Base-by-base conservation (phyloP, 1,139 yeast species). In the Suhomyces atakaporum region DNA sequence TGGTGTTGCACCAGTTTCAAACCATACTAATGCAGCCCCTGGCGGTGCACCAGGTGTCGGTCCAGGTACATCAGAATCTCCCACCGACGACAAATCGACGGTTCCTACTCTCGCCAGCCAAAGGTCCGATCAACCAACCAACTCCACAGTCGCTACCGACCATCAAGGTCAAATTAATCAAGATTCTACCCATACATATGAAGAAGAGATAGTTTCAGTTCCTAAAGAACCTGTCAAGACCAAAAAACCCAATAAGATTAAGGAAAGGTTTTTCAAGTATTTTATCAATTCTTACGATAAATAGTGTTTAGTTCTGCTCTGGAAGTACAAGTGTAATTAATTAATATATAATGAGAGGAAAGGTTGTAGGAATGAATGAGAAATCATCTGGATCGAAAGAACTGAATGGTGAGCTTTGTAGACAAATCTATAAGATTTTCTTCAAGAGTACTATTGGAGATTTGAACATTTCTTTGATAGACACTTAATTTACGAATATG, bases 211-310 rank as follows among this genome's bases (percentile, higher is more conserved):
- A 10, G 27, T 35, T n/a, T 25, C 35, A n/a, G 25, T 33, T 11
- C 21, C 33, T 5, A 35, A 33, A 31, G 29, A 38, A 15, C 24
- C 33, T 18, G 25, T 16, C 14, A 39, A 40, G 25, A 24, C 38
- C 33, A 39, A 41, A 35, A 36, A 43, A 35, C 44, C 43, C n/a
- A 40, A 44, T 25, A 59, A 57, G 36, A 65, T 69, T 44, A 68
- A 58, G 39, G 56, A 59, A 24, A 64, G 52, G 39, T 48, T 69
- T 28, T 57, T 56, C 46, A 68, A 66, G 44, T 62, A 60, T 38
- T 69, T 69, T 42, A 56, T 69, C 12, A 64, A 61, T 40, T 37
- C 55, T 27, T 66, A 66, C 43, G 63, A 60, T 24, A 35, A 35
- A 26, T 35, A 26, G 18, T 16, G 29, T 27, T 27, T 19, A 27